Evolutionary conservation across 2,329 filamentous ascomycete genomes (phyloP), one percentile per base, ranked within the genome.

Genomic region (Bertia moriformis): DNA sequence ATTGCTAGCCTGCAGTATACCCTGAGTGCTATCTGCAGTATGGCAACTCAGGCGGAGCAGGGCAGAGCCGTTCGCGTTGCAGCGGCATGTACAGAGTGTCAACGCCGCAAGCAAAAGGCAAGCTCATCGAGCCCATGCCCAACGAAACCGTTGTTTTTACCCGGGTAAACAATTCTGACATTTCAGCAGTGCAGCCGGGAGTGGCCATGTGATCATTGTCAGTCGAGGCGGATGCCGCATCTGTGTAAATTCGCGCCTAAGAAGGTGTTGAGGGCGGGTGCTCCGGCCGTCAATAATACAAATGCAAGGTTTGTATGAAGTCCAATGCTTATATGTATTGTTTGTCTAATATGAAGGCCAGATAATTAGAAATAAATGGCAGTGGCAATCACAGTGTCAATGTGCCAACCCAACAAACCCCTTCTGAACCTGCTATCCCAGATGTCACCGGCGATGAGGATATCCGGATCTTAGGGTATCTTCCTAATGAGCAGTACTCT

Each of bases 171-270:
- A 18, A 19, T 40, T 30, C 29, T 20, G 37, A 19, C 22, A 4
- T 19, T 17, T 15, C 29, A 30, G 37, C 47, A 67, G 64, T 69
- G 66, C 46, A 65, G 59, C 42, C 59, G 62, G 22, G 55, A 65
- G 47, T 69, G 66, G 59, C 65, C 65, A 2, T 69, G 66, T 47
- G 65, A 66, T 43, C 63, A 68, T 44, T 69, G 65, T 45, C 58
- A 62, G 44, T 51, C 60, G 20, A 54, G 65, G 45, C 61, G 60
- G 41, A 62, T 68, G 1, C 58, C 65, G 20, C 65, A 68, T 51
- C 49, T 66, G 3, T 69, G 65, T 47, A 59, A 62, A 40, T 67
- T 66, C 46, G 48, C 51, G 7, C 32, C 24, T 10, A 29, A 29
- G 24, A 29, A 29, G 24, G 24, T 29, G 24, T 29, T 29, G 24